Conservation (phyloP, 495 filamentous ascomycete genomes). For the Penicillium cataractarum region DNA sequence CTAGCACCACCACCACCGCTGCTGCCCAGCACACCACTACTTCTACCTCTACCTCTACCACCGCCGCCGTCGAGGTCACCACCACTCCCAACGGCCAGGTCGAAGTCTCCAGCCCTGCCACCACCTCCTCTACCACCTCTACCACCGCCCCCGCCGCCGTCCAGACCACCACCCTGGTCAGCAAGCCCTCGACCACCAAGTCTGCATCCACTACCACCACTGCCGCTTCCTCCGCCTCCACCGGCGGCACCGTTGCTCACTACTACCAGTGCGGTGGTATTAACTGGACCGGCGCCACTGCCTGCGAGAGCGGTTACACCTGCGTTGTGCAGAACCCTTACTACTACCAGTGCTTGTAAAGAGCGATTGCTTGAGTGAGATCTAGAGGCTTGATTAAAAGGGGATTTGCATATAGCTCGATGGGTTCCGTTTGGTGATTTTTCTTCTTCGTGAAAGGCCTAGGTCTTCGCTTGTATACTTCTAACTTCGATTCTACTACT, state of each 20-base stretch:
- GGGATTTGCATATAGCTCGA: neutral
- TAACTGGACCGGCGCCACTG: conserved; percentile 51
- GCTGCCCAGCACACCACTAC: neutral
- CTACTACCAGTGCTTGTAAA: conserved; percentile 57
- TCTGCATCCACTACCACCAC: conserved; percentile 29
- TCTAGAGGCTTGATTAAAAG: neutral
- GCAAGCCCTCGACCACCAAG: conserved; percentile 22
- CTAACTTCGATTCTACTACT: conserved; percentile 15
- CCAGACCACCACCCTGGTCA: conserved; percentile 18
- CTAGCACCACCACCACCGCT: conserved; percentile 9
- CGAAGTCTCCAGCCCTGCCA: conserved; percentile 19
- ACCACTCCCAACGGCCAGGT: conserved; percentile 10
- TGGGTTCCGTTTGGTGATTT: conserved; percentile 6
- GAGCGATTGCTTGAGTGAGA: neutral
- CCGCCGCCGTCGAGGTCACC: neutral
- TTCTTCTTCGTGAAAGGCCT: conserved; percentile 8
- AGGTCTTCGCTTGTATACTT: conserved; percentile 19
- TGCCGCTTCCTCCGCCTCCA: conserved; percentile 20
- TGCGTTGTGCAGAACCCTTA: conserved; percentile 52
- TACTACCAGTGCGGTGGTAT: conserved; percentile 57
- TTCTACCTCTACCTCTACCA: conserved; percentile 9
- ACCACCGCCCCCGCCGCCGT: conserved; percentile 4
- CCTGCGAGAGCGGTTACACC: conserved; percentile 48
- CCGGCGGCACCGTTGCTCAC: conserved; percentile 25
- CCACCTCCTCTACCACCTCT: conserved; percentile 10